Evolutionary conservation across 148 eudicot species (phyloP), one percentile per base, ranked within the genome.

Genomic region (Rheum nobile): DNA sequence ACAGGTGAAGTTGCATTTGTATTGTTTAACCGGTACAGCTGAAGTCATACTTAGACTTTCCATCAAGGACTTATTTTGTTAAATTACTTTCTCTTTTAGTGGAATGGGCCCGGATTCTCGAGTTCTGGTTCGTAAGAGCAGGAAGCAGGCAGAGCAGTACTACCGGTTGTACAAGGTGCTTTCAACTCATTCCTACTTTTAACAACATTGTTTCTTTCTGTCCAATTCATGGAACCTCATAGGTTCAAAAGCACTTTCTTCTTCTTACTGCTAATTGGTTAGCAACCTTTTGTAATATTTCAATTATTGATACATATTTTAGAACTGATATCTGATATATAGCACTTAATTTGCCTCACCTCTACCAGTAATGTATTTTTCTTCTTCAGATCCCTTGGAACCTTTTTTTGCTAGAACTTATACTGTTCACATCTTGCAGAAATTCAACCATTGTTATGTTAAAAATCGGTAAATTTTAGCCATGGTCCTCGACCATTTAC

Each of bases 101-200:
- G 98, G 98, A 29, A 94, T 94, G 98, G 98, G 98, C 42, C 98
- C 98, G 32, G 98, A 93, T 82, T 89, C 96, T 73, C 87, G 98
- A 70, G 98, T 93, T 70, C 79, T 94, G 75, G 97, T 94, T 70
- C 92, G 98, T 39, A 94, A 94, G 82, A 94, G 98, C 72, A 88
- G 98, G 85, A 94, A 94, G 85, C 98, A 91, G 81, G 97, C 97
- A 37, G 98, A 94, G 77, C 98, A 91, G 63, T 94, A 94, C 82
- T 81, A 88, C 52, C 84, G 87, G 68, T 77, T 94, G 44, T 91
- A 94, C 85, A 94, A 94, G 82, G 98, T 94, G 84, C 35, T 50
- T 14, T 50, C 24, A n/a, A 48, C 24, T 50, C 7, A 19, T 50
- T 50, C 24, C 57, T 50, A 19, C 24, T 6, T 50, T 43, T 43